Percentiles rank a stretch among this genome's conserved stretches.
Conservation (phyloP, 106 monocot species). For the Apostasia ramifera region DNA sequence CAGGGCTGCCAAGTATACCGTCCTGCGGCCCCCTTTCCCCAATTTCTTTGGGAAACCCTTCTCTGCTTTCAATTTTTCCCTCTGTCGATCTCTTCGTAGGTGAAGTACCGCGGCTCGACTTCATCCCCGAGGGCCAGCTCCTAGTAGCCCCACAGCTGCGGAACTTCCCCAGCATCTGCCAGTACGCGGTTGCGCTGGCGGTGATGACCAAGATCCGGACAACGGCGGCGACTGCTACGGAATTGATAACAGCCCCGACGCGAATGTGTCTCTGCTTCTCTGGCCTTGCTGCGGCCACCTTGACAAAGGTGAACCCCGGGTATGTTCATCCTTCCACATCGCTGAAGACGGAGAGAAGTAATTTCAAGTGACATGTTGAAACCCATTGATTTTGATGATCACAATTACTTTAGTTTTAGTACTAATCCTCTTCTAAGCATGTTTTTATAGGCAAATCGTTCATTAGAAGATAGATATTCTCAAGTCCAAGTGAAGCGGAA, state of each 20-base stretch:
- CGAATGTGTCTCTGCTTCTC: not conserved
- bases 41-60: not conserved
- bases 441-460: too few species aligned
- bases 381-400: too few species aligned
- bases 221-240: not conserved
- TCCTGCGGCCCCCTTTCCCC: constrained; percentile 24
- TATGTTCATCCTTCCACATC: too few species aligned
- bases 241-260: not conserved
- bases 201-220: not conserved
- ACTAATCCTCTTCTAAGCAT: too few species aligned
- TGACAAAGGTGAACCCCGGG: not conserved
- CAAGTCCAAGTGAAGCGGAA: too few species aligned
- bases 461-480: too few species aligned
- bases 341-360: too few species aligned
- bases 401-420: too few species aligned
- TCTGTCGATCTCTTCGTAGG: constrained; percentile 18
- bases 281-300: not conserved
- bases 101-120: constrained; percentile 5
- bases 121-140: not conserved
- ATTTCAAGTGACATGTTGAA: too few species aligned
- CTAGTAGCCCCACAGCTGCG: not conserved
- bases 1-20: constrained; percentile 18
- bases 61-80: constrained; percentile 8
- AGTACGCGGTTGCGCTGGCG: not conserved
- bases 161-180: not conserved